Evolutionary conservation across 495 filamentous ascomycete species (phyloP).

Genomic region (Daldinia decipiens): DNA sequence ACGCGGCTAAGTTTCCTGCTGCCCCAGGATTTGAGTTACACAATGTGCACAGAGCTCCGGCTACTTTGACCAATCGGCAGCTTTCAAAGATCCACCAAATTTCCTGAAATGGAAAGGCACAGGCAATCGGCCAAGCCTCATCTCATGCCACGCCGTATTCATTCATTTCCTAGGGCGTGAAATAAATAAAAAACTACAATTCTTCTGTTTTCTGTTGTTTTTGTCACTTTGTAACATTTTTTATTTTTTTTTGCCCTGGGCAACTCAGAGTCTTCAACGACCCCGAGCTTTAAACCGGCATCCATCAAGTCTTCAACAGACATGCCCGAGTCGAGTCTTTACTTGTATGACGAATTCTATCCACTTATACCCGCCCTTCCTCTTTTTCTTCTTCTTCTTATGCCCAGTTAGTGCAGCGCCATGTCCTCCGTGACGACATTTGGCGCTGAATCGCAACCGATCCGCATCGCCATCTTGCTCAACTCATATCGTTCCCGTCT

Average conservation of each 20-base stretch:
- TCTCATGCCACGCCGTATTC: conserved; percentile 9
- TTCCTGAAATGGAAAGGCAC: conserved; percentile 24
- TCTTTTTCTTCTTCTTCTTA: neutral
- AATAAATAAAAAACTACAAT: neutral
- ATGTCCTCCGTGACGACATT: conserved; percentile 23
- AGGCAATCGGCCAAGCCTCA: conserved; percentile 12
- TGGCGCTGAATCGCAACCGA: conserved; percentile 21
- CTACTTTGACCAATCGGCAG: conserved; percentile 25
- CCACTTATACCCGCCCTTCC: conserved; percentile 5
- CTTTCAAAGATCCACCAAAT: conserved; percentile 26
- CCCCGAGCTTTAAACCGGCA: conserved; percentile 14
- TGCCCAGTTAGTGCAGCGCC: conserved; percentile 16
- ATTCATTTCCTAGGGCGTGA: neutral
- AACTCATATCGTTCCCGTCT: conserved; percentile 57
- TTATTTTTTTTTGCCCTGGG: too few relatives aligned
- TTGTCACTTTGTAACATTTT: neutral
- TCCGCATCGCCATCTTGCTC: conserved; percentile 57
- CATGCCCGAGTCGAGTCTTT: conserved; percentile 25
- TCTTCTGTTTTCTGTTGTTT: neutral
- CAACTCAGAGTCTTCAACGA: conserved; percentile 35
- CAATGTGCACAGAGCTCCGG: neutral
- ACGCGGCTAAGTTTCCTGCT: conserved; percentile 19
- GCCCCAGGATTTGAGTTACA: conserved; percentile 5
- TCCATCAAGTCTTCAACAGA: conserved; percentile 42
- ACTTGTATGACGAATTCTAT: conserved; percentile 14